phyloP scores from a whole-genome alignment of 2,329 filamentous ascomycete species.

The Fusarium cyanostomum region DNA sequence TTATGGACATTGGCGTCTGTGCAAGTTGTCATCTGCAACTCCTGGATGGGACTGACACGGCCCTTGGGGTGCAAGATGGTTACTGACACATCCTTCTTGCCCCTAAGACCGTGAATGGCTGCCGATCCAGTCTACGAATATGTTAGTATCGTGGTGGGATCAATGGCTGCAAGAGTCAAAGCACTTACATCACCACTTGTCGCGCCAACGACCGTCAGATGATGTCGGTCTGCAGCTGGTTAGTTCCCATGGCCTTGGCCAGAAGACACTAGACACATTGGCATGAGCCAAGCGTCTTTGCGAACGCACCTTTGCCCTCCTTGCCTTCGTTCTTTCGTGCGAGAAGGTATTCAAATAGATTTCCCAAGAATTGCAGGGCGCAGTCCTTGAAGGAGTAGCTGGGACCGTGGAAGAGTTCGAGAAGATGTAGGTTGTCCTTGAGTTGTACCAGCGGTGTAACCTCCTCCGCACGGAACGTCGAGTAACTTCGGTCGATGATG shows the following conservation, averaged over 20 bases:
- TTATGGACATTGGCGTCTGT: conserved; percentile 93
- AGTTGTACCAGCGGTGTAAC: conserved; percentile 69
- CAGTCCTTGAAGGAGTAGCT: conserved; percentile 93
- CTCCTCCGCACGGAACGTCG: conserved; percentile 82
- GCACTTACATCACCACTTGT: conserved; percentile 74
- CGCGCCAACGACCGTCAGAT: conserved; percentile 86
- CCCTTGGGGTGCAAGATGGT: conserved; percentile 95
- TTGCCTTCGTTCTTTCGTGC: conserved; percentile 71
- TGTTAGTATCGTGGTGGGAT: conserved; percentile 1
- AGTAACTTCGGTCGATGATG: conserved; percentile 84
- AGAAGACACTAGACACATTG: background rate
- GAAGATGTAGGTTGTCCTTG: conserved; percentile 74
- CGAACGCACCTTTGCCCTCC: conserved; percentile 59
- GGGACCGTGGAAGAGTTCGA: conserved; percentile 96
- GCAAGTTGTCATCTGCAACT: conserved; percentile 97
- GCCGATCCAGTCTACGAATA: conserved; percentile 77
- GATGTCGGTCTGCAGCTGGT: conserved; percentile 68
- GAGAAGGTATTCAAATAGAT: conserved; percentile 91
- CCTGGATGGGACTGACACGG: conserved; percentile 89
- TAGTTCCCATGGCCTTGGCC: conserved; percentile 10
- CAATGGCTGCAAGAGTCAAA: background rate
- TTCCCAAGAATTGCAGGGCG: conserved; percentile 93
- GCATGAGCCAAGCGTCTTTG: background rate
- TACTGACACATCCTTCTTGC: conserved; percentile 96
- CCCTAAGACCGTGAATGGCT: conserved; percentile 92